Conservation (phyloP, 2,329 filamentous ascomycete genomes). For the Epichloe scottii region DNA sequence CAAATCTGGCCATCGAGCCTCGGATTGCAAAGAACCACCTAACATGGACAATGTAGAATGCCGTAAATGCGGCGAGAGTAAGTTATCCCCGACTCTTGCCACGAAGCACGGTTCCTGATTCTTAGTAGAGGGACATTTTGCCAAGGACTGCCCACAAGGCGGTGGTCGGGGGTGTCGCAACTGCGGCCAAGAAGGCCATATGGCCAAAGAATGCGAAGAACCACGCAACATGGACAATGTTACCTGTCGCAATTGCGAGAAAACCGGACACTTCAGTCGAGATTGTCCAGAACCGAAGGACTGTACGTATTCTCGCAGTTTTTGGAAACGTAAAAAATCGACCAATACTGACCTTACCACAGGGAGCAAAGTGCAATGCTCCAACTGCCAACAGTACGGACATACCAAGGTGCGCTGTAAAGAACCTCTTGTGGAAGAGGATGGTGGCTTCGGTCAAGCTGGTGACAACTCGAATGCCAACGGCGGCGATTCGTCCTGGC, state of each 20-base stretch:
- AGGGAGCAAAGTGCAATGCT: slow-evolving; percentile 29
- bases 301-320: slow-evolving; percentile 16
- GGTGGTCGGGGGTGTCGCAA: slow-evolving; percentile 45
- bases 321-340: not conserved
- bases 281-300: slow-evolving; percentile 48
- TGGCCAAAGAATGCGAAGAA: slow-evolving; percentile 37
- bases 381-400: slow-evolving; percentile 25
- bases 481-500: slow-evolving; percentile 1
- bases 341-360: not conserved
- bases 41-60: slow-evolving; percentile 51
- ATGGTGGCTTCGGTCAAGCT: slow-evolving; percentile 7
- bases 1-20: slow-evolving; percentile 36
- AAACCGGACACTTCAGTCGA: slow-evolving; percentile 46
- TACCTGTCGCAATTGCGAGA: slow-evolving; percentile 48
- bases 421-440: slow-evolving; percentile 9
- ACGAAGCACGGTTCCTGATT: slow-evolving; percentile 1
- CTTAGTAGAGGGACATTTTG: slow-evolving; percentile 44
- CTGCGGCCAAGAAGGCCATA: slow-evolving; percentile 51
- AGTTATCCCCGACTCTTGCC: slow-evolving; percentile 12
- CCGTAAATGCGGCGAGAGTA: slow-evolving; percentile 51
- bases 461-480: slow-evolving; percentile 6
- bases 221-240: slow-evolving; percentile 31
- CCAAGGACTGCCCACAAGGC: slow-evolving; percentile 50
- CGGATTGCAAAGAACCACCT: slow-evolving; percentile 47
- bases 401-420: slow-evolving; percentile 29